Evolutionary conservation across 805 yeast species (phyloP).

Genomic region (Candida peoriensis): DNA sequence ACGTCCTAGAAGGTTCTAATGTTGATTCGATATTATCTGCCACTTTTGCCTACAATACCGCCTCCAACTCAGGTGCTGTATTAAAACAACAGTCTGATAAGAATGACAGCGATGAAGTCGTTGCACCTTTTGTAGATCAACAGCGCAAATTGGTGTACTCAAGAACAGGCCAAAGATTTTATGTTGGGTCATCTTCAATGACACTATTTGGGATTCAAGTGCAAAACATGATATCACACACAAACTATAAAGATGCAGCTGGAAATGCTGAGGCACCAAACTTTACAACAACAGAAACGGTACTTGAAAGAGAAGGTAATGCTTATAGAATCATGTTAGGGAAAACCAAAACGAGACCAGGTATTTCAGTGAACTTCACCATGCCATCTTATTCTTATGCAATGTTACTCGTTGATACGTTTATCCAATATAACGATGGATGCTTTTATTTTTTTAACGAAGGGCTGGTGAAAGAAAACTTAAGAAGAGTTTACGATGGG

Average conservation of each 20-base stretch:
- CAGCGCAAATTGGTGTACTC: conserved; percentile 70
- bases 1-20: conserved; percentile 19
- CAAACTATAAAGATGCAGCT: conserved; percentile 19
- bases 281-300: conserved; percentile 40
- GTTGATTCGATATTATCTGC: conserved; percentile 21
- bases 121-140: conserved; percentile 66
- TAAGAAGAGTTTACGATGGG: conserved; percentile 56
- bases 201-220: conserved; percentile 75
- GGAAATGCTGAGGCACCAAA: conserved; percentile 14
- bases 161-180: conserved; percentile 68
- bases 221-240: conserved; percentile 47
- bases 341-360: conserved; percentile 62
- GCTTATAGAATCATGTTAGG: conserved; percentile 69
- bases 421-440: conserved; percentile 75
- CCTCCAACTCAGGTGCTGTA: conserved; percentile 16
- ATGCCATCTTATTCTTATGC: conserved; percentile 77
- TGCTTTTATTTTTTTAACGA: conserved; percentile 83
- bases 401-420: conserved; percentile 67
- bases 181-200: conserved; percentile 81
- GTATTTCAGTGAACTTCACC: conserved; percentile 63
- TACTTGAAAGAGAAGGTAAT: conserved; percentile 69
- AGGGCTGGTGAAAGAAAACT: conserved; percentile 65
- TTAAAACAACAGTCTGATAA: conserved; percentile 2
- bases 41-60: conserved; percentile 22
- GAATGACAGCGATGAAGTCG: conserved; percentile 39